Conservation (phyloP, 2,329 filamentous ascomycete species). For the Penicillium sp. region DNA sequence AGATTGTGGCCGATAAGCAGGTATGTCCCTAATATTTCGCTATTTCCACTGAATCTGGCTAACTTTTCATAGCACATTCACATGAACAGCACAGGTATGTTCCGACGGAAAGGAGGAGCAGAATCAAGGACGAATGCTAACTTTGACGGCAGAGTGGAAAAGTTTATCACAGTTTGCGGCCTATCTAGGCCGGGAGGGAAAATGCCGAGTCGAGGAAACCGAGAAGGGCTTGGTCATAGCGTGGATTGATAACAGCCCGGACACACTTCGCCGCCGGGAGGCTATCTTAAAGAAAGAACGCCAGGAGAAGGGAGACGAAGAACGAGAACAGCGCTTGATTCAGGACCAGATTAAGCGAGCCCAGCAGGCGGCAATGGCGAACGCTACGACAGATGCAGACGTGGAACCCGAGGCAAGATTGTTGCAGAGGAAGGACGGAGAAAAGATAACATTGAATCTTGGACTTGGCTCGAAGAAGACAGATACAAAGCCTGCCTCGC, state of each 20-base stretch:
- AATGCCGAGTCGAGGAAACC: conserved; percentile 86
- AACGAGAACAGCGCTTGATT: conserved; percentile 79
- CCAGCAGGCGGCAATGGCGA: conserved; percentile 53
- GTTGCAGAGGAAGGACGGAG: conserved; percentile 62
- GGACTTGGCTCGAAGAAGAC: conserved; percentile 41
- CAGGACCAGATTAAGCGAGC: conserved; percentile 80
- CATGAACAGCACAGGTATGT: conserved; percentile 72
- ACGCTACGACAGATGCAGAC: conserved; percentile 40
- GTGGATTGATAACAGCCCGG: conserved; percentile 90
- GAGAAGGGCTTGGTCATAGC: conserved; percentile 78
- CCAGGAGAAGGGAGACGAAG: conserved; percentile 86
- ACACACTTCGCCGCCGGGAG: conserved; percentile 76
- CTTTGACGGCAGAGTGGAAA: conserved; percentile 60
- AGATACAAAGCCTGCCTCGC: conserved; percentile 25
- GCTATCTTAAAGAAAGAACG: conserved; percentile 79
- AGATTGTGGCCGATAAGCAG: conserved; percentile 70
- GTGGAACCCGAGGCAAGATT: conserved; percentile 43
- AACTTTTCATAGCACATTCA: conserved; percentile 64
- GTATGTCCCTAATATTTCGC: neutral
- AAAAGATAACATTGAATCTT: conserved; percentile 72
- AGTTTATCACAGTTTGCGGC: conserved; percentile 89
- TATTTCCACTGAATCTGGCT: neutral
- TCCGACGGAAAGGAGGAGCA: neutral
- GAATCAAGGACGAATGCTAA: neutral
- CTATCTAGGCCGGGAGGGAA: conserved; percentile 76